phyloP scores from a whole-genome alignment of 2,329 filamentous ascomycete species.

The Arthrocladium fulminans region DNA sequence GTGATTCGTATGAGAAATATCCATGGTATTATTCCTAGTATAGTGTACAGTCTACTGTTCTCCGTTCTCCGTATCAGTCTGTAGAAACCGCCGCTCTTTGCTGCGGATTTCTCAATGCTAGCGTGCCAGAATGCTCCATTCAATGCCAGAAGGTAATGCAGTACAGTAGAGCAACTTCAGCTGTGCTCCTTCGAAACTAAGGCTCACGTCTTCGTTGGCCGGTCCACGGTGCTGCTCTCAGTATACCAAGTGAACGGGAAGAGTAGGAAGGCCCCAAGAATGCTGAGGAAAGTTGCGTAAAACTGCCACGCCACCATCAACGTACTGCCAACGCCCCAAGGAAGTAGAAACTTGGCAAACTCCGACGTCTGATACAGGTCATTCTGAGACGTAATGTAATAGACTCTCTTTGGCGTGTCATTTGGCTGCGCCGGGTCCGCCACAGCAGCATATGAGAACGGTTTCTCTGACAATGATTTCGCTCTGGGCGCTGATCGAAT shows the following conservation, averaged over 20 bases:
- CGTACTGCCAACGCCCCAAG: slow-evolving; percentile 48
- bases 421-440: slow-evolving; percentile 17
- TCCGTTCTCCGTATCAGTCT: too few species aligned
- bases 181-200: background rate
- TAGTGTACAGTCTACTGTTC: too few species aligned
- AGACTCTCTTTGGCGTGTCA: slow-evolving; percentile 31
- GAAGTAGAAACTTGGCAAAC: slow-evolving; percentile 61
- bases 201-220: background rate
- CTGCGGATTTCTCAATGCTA: too few species aligned
- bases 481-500: slow-evolving; percentile 29
- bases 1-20: background rate
- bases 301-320: slow-evolving; percentile 56
- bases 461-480: background rate
- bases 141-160: too few species aligned
- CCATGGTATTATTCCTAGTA: too few species aligned
- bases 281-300: slow-evolving; percentile 55
- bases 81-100: too few species aligned
- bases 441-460: slow-evolving; percentile 1
- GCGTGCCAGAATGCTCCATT: too few species aligned
- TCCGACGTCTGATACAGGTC: slow-evolving; percentile 74
- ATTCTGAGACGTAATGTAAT: slow-evolving; percentile 68
- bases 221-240: background rate
- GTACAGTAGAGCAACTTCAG: too few species aligned
- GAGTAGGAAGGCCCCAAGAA: slow-evolving; percentile 44
- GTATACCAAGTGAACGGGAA: slow-evolving; percentile 5